Conservation (phyloP, 1,284 basidiomycete genomes). For the Amylostereum areolatum region DNA sequence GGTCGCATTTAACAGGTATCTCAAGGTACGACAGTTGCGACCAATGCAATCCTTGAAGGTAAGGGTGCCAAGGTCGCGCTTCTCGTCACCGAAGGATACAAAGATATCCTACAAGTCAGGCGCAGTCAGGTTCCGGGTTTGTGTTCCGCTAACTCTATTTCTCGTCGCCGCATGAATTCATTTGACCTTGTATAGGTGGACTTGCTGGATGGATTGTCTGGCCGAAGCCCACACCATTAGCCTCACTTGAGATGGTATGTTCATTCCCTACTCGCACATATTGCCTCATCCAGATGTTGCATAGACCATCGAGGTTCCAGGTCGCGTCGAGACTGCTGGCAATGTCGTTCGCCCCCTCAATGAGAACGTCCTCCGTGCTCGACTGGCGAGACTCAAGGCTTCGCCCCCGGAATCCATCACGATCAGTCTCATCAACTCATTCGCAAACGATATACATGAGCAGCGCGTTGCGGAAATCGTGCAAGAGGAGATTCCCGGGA, state of each 20-base stretch:
- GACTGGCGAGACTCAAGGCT: slow-evolving; percentile 9
- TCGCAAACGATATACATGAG: slow-evolving; percentile 23
- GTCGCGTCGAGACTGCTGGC: slow-evolving; percentile 21
- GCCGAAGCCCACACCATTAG: slow-evolving; percentile 24
- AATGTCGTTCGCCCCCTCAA: slow-evolving; percentile 20
- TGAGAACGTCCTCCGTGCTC: slow-evolving; percentile 10
- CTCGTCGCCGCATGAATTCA: too few species aligned
- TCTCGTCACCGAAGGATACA: slow-evolving; percentile 26
- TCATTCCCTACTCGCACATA: too few species aligned
- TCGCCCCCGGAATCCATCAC: slow-evolving; percentile 21
- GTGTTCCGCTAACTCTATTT: not conserved
- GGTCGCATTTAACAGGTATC: not conserved
- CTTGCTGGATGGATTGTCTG: slow-evolving; percentile 20
- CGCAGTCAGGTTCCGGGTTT: slow-evolving; percentile 25
- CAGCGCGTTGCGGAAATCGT: slow-evolving; percentile 16
- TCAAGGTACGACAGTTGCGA: slow-evolving; percentile 20
- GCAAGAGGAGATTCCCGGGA: slow-evolving; percentile 17
- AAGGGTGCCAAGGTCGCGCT: slow-evolving; percentile 24
- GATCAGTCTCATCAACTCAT: slow-evolving; percentile 25
- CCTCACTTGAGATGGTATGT: slow-evolving; percentile 17
- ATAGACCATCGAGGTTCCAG: slow-evolving; percentile 23
- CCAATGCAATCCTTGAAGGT: slow-evolving; percentile 24
- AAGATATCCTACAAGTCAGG: slow-evolving; percentile 23
- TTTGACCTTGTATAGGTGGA: slow-evolving; percentile 8
- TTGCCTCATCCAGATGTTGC: too few species aligned